phyloP scores from a whole-genome alignment of 2,329 filamentous ascomycete species.

The Zopfia rhizophila region DNA sequence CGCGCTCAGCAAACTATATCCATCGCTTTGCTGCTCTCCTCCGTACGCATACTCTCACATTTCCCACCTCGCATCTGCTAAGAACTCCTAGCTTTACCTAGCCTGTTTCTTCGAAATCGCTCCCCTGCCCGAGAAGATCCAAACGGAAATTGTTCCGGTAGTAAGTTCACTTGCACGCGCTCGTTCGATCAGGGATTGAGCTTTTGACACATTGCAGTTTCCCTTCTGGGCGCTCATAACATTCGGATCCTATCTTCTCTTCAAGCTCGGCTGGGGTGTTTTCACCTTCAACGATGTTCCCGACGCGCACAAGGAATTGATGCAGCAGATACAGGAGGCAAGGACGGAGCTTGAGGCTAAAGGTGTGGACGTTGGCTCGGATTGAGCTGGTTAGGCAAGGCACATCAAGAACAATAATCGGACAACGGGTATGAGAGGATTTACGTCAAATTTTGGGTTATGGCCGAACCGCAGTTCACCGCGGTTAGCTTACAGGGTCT shows the following conservation, averaged over 20 bases:
- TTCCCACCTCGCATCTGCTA: slow-evolving; percentile 26
- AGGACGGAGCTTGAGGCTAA: slow-evolving; percentile 76
- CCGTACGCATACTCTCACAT: slow-evolving; percentile 66
- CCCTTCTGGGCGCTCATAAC: slow-evolving; percentile 93
- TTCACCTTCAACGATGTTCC: slow-evolving; percentile 97
- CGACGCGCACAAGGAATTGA: slow-evolving; percentile 87
- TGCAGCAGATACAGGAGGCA: slow-evolving; percentile 82
- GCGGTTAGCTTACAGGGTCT: too few relatives aligned
- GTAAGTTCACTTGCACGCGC: slow-evolving; percentile 66
- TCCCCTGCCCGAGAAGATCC: slow-evolving; percentile 79
- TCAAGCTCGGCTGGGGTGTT: slow-evolving; percentile 90
- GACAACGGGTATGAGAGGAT: too few relatives aligned
- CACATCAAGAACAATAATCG: background rate
- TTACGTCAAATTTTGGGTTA: background rate
- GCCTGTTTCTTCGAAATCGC: slow-evolving; percentile 85
- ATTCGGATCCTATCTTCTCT: slow-evolving; percentile 91
- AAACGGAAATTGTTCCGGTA: slow-evolving; percentile 87
- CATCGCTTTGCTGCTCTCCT: slow-evolving; percentile 85
- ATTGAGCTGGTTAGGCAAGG: slow-evolving; percentile 21
- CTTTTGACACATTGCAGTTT: slow-evolving; percentile 65
- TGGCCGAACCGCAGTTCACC: background rate
- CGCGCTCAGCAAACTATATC: slow-evolving; percentile 94
- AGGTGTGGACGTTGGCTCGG: slow-evolving; percentile 81
- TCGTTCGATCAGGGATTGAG: background rate
- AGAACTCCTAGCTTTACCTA: slow-evolving; percentile 79